A percentile compares a stretch with the other conserved stretches of the same genome.
phyloP scores from a whole-genome alignment of 257 asterid species.

The Fraxinus cuspidata region DNA sequence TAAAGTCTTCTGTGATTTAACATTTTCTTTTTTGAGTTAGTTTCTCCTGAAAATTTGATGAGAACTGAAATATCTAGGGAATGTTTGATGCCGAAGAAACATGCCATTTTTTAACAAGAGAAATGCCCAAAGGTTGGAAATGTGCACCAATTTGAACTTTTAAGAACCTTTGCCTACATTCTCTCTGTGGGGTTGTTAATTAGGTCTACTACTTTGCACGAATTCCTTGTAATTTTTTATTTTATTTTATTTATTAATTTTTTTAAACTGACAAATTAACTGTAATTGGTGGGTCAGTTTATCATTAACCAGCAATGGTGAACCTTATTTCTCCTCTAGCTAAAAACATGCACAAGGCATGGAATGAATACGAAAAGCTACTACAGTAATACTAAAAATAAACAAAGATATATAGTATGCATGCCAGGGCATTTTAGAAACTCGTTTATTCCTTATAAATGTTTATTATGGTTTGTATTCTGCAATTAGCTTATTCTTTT shows the following conservation, averaged over 20 bases:
- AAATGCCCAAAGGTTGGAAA: not conserved
- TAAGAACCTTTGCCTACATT: not conserved
- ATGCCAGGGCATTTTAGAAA: not conserved
- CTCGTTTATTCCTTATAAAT: slow-evolving; percentile 1
- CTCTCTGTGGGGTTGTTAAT: not conserved
- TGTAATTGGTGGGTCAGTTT: not conserved
- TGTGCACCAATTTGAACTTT: not conserved
- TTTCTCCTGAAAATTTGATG: not conserved
- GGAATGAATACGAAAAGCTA: not conserved
- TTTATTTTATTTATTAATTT: too few relatives aligned
- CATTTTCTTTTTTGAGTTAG: not conserved
- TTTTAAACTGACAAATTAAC: not conserved
- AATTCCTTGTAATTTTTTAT: not conserved
- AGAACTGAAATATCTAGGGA: not conserved
- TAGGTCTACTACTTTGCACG: not conserved
- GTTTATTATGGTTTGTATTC: slow-evolving; percentile 24
- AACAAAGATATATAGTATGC: not conserved
- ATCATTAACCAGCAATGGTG: not conserved
- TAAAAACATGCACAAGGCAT: not conserved
- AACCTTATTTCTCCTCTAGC: not conserved
- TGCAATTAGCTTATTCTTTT: slow-evolving; percentile 29
- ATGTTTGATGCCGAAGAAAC: not conserved
- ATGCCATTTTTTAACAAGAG: slow-evolving; percentile 9
- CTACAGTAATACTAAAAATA: not conserved
- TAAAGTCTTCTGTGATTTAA: slow-evolving; percentile 3